Percentiles rank a stretch among this genome's conserved stretches.
phyloP scores from a whole-genome alignment of 2,329 filamentous ascomycete species.

The Cadophora gregata region DNA sequence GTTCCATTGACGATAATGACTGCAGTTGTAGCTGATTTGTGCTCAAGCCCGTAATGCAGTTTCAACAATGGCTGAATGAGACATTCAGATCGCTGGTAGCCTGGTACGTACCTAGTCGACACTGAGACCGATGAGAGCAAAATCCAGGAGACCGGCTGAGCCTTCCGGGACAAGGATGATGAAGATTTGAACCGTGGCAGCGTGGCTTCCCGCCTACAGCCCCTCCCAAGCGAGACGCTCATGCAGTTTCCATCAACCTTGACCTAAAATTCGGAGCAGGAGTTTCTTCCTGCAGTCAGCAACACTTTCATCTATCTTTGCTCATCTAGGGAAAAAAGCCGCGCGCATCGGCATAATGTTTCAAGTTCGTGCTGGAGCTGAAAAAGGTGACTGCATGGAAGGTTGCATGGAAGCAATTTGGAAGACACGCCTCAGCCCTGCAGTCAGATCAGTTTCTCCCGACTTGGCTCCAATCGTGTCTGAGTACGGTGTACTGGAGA shows the following conservation, averaged over 20 bases:
- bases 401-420: conserved; percentile 5
- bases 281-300: conserved; percentile 7
- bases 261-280: background rate
- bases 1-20: background rate
- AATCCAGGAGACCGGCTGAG: conserved; percentile 1
- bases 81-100: background rate
- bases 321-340: background rate
- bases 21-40: background rate
- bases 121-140: background rate
- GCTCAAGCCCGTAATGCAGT: background rate
- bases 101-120: background rate
- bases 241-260: background rate
- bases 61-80: background rate
- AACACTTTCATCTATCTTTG: conserved; percentile 4
- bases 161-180: conserved; percentile 13
- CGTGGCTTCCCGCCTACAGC: conserved; percentile 16
- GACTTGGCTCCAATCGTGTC: background rate
- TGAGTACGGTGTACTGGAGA: background rate
- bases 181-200: conserved; percentile 19
- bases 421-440: conserved; percentile 6
- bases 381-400: conserved; percentile 7
- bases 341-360: conserved; percentile 10
- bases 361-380: conserved; percentile 2
- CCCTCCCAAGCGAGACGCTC: conserved; percentile 4
- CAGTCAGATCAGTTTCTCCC: conserved; percentile 7